These are phyloP conservation scores for Eragrostis nindensis DNA, from an alignment of 176 grass and related monocot species.

Conservation along the genomic window DNA sequence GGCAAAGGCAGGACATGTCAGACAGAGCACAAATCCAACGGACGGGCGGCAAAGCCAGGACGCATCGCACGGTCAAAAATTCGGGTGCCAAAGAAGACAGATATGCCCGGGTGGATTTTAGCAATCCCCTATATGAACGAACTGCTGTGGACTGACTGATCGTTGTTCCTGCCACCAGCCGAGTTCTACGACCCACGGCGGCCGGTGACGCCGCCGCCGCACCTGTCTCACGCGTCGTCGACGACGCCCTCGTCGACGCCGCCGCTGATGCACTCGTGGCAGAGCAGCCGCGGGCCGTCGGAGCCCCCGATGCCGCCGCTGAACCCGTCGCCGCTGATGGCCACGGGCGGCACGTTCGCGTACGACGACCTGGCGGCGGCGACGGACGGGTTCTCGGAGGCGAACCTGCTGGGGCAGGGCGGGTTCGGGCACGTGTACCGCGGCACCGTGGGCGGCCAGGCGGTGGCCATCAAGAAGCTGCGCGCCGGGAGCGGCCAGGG, in stretches of 20 bases:
- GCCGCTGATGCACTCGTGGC: constrained; percentile 34
- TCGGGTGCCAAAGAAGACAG: no score
- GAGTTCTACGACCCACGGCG: constrained; percentile 50
- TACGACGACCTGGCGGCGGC: constrained; percentile 76
- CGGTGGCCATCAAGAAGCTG: constrained; percentile 89
- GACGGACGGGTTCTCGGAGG: constrained; percentile 70
- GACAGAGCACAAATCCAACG: no score
- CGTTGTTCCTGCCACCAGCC: background rate
- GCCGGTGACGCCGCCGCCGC: constrained; percentile 26
- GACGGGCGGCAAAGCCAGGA: no score
- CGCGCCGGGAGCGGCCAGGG: constrained; percentile 71
- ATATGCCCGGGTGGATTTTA: no score
- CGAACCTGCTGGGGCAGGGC: constrained; percentile 80
- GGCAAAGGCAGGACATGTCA: no score
- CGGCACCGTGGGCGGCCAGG: constrained; percentile 62
- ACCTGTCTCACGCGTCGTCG: constrained; percentile 32
- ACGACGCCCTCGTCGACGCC: constrained; percentile 46
- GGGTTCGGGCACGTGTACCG: constrained; percentile 86
- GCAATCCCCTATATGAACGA: no score
- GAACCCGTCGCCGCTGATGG: constrained; percentile 20
- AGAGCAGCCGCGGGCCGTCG: constrained; percentile 31
- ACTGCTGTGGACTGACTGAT: background rate
- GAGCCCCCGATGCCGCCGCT: constrained; percentile 32
- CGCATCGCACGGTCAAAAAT: no score
- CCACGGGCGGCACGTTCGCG: constrained; percentile 46